Percentiles rank a stretch among this genome's conserved stretches.
Conservation (phyloP, 805 yeast species). For the Hanseniaspora valbyensis region DNA sequence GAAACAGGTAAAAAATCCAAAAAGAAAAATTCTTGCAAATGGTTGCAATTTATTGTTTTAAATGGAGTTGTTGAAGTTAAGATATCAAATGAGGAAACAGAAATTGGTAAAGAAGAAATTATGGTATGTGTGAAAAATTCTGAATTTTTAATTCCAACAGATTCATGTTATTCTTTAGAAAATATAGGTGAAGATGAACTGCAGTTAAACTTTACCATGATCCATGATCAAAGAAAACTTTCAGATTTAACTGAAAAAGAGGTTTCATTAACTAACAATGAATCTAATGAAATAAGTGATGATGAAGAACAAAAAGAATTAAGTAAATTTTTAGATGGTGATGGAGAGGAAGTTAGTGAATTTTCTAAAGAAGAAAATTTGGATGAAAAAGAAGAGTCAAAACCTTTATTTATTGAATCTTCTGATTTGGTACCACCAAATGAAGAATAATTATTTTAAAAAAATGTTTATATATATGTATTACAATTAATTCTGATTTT, state of each 20-base stretch:
- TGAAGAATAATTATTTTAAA: too few species aligned
- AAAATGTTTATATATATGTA: not conserved
- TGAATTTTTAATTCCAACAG: conserved; percentile 70
- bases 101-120: not conserved
- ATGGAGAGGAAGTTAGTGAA: not conserved
- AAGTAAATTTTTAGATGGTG: conserved; percentile 11
- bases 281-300: not conserved
- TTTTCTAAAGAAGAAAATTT: not conserved
- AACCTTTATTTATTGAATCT: conserved; percentile 5
- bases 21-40: conserved; percentile 7
- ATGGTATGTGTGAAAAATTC: conserved; percentile 64
- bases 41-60: conserved; percentile 58
- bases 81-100: conserved; percentile 35
- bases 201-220: conserved; percentile 65
- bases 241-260: too few species aligned
- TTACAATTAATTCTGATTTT: conserved; percentile 29
- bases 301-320: conserved; percentile 5
- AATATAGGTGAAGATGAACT: conserved; percentile 51
- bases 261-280: too few species aligned
- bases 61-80: conserved; percentile 61
- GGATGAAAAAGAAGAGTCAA: not conserved
- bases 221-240: too few species aligned
- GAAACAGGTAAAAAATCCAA: conserved; percentile 44
- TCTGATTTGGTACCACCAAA: not conserved
- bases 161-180: conserved; percentile 56